Conservation (phyloP, 164 flowering plant genomes). For the Tetracentron sinense region DNA sequence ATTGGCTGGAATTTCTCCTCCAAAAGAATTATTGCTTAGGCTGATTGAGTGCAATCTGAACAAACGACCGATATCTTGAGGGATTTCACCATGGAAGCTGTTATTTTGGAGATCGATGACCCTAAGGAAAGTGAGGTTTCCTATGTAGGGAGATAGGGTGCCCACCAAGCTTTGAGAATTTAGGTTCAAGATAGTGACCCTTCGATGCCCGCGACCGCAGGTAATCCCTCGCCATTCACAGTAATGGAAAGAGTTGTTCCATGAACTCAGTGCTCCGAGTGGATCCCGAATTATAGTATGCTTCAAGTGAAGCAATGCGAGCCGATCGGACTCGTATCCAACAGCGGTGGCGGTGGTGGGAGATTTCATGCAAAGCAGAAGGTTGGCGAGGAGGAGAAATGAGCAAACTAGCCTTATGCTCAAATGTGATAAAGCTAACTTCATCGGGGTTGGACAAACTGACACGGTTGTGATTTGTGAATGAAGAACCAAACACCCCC, state of each 20-base stretch:
- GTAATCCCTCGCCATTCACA: constrained; percentile 17
- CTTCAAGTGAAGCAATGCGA: constrained; percentile 10
- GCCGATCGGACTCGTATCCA: constrained; percentile 7
- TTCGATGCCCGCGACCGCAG: not conserved
- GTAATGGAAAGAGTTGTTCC: constrained; percentile 10
- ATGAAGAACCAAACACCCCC: no score
- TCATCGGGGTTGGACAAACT: no score
- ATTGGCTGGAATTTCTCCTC: constrained; percentile 20
- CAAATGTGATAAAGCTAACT: no score
- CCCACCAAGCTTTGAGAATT: not conserved
- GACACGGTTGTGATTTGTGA: no score
- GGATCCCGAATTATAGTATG: constrained; percentile 14
- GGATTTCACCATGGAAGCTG: constrained; percentile 13
- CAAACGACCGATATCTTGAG: constrained; percentile 6
- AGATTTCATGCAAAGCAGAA: not conserved
- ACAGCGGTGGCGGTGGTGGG: not conserved
- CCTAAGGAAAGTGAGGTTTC: constrained; percentile 9
- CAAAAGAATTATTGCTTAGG: constrained; percentile 5
- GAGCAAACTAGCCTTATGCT: not conserved
- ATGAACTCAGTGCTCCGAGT: not conserved
- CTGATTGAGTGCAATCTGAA: constrained; percentile 5
- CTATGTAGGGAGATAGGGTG: constrained; percentile 4
- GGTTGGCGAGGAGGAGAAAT: not conserved
- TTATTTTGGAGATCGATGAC: constrained; percentile 6
- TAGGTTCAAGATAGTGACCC: constrained; percentile 5